Conservation (phyloP, 2,329 filamentous ascomycete genomes). For the Apiospora koreana region DNA sequence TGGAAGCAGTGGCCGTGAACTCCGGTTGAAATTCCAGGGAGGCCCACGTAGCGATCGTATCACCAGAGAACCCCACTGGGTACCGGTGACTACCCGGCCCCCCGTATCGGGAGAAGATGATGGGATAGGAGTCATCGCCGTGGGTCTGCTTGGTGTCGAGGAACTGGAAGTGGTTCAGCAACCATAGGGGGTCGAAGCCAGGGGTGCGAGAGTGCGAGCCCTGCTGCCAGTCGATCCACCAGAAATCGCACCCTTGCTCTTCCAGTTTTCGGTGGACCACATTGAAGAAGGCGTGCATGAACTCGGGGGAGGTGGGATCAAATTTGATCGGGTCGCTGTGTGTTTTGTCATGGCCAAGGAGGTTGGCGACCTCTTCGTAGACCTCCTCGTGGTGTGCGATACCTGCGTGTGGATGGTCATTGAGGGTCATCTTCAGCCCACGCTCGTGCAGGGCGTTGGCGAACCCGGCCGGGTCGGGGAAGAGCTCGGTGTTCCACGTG, state of each 20-base stretch:
- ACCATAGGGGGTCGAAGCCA: conserved; percentile 63
- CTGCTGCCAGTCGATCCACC: conserved; percentile 72
- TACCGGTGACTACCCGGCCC: background rate
- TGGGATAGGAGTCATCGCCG: background rate
- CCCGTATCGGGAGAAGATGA: conserved; percentile 3
- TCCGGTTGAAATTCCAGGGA: background rate
- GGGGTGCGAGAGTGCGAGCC: conserved; percentile 54
- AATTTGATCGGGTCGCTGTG: conserved; percentile 37
- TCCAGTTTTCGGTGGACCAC: conserved; percentile 58
- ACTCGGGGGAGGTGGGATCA: conserved; percentile 54
- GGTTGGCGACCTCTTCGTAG: conserved; percentile 38
- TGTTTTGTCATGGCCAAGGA: background rate
- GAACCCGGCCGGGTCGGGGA: conserved; percentile 57
- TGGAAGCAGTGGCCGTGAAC: background rate
- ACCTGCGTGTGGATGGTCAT: conserved; percentile 62
- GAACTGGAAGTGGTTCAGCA: conserved; percentile 66
- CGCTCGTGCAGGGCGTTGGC: conserved; percentile 50
- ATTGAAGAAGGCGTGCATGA: conserved; percentile 59
- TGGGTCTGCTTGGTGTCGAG: conserved; percentile 45
- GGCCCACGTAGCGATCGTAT: background rate
- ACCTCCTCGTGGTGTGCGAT: conserved; percentile 56
- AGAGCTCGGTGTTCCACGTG: conserved; percentile 60
- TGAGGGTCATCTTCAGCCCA: conserved; percentile 56
- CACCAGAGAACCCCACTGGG: background rate
- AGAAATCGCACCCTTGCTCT: conserved; percentile 59